Evolutionary conservation across 1,284 basidiomycete genomes (phyloP), one percentile per base, ranked within the genome.

Genomic region (Xerocomus nothofagi): DNA sequence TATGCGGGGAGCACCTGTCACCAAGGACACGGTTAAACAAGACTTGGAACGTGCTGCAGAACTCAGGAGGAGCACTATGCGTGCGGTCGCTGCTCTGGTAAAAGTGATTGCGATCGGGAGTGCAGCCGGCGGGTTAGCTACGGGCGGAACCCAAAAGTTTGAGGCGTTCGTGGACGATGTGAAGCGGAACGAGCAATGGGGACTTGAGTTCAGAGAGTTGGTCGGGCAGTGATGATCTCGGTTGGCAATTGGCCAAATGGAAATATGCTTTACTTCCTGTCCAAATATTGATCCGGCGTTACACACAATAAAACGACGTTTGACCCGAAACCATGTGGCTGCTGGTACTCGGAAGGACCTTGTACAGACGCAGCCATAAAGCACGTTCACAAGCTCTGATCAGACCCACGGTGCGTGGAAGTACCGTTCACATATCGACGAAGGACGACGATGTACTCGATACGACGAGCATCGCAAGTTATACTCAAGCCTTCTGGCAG

Each of bases 1-100:
- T 32, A 91, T 98, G 84, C 94, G 95, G 70, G 95, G 95, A 18
- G 81, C 86, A 8, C 87, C 87, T 10, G 84, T 93, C 39, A 92
- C 89, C 50, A 94, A 94, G 70, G 92, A 95, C 67, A 94, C 93
- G 0, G 94, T 98, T 53, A 98, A 98, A 73, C 96, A 98, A 71
- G 96, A 99, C 61, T 72, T 98, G 42, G 96, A 99, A 72, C 85
- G 95, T 29, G 90, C 93, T 3, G 88, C 88, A 21, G 95, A 98
- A 71, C 76, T 97, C 59, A 93, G 97, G 72, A 76, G 90, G 51
- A 92, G 91, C 61, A 89, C 92, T 10, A 76, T 96, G 57, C 77
- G 94, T 30, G 92, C 93, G 5, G 81, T 93, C 34, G 87, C 86
- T 20, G 91, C 91, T n/a, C 74, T 97, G 49, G 87, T 85, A 70